A percentile compares a stretch with the other conserved stretches of the same genome.
Evolutionary conservation across 2,329 filamentous ascomycete species (phyloP).

Genomic region (Cercospora brassicicola): DNA sequence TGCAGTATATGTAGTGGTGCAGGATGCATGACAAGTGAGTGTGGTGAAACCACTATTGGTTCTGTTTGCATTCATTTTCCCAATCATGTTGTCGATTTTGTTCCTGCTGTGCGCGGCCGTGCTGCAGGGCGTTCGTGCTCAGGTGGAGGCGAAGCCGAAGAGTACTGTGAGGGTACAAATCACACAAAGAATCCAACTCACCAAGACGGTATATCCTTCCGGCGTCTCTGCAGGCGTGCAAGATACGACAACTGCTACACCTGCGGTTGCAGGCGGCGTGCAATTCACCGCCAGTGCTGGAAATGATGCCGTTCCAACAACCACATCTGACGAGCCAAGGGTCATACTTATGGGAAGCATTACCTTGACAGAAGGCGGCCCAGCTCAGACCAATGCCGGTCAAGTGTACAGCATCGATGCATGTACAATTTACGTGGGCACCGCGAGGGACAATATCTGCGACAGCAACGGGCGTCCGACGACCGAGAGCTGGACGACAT

Average conservation of each 20-base stretch:
- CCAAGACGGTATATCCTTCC: not conserved
- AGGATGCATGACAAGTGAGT: not conserved
- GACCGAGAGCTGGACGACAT: not conserved
- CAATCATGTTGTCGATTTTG: not conserved
- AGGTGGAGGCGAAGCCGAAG: not conserved
- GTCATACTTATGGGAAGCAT: conserved; percentile 1
- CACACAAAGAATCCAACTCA: not conserved
- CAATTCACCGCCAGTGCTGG: not conserved
- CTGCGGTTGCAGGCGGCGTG: not conserved
- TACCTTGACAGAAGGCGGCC: not conserved
- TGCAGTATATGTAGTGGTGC: conserved; percentile 1
- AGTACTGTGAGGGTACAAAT: not conserved
- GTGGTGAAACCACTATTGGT: not conserved
- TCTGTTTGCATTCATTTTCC: not conserved
- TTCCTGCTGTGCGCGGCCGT: not conserved
- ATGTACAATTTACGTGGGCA: not conserved
- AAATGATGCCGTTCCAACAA: not conserved
- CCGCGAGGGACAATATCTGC: not conserved
- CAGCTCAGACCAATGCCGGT: not conserved
- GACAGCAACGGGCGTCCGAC: not conserved
- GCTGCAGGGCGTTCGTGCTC: not conserved
- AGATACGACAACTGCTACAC: not conserved
- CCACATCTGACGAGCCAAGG: not conserved
- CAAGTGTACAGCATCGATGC: not conserved
- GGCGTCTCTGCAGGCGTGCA: not conserved